These are phyloP conservation scores for Suillus clintonianus DNA, from an alignment of 768 basidiomycete species.

Conservation along the genomic window DNA sequence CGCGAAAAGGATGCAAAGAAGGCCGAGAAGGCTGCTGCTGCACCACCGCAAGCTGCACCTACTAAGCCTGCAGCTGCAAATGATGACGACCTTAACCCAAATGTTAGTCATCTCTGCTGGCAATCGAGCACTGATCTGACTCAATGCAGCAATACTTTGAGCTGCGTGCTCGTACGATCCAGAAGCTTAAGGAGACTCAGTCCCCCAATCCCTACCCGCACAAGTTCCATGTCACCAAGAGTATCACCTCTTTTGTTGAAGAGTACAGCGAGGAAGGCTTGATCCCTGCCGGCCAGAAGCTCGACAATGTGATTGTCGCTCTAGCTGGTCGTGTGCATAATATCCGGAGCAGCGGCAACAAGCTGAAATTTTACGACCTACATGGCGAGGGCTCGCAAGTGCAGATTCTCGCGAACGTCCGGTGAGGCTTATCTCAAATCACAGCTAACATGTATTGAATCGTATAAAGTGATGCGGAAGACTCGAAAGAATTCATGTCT, in stretches of 20 bases:
- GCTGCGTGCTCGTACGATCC: conserved; percentile 85
- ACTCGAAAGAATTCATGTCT: conserved; percentile 64
- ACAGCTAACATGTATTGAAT: background rate
- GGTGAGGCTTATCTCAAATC: conserved; percentile 42
- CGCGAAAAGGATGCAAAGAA: conserved; percentile 74
- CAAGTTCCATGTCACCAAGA: conserved; percentile 91
- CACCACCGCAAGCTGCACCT: conserved; percentile 43
- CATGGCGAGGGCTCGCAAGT: conserved; percentile 91
- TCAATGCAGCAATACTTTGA: conserved; percentile 94
- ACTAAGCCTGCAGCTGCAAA: conserved; percentile 45
- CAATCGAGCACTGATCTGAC: too few relatives aligned
- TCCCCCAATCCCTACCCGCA: conserved; percentile 96
- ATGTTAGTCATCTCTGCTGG: conserved; percentile 54
- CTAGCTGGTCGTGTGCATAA: conserved; percentile 93
- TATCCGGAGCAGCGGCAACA: conserved; percentile 79
- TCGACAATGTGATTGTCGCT: conserved; percentile 56
- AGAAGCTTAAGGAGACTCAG: conserved; percentile 80
- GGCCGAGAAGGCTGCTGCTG: conserved; percentile 67
- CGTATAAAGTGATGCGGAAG: conserved; percentile 55
- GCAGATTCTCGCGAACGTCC: conserved; percentile 93
- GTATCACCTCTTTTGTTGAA: conserved; percentile 72
- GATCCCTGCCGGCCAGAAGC: conserved; percentile 66
- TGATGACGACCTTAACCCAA: conserved; percentile 89
- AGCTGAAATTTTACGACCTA: conserved; percentile 93
- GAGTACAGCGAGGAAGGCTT: conserved; percentile 74